Conservation (phyloP, 176 grass and related monocot species). For the Oryza glumipatula region DNA sequence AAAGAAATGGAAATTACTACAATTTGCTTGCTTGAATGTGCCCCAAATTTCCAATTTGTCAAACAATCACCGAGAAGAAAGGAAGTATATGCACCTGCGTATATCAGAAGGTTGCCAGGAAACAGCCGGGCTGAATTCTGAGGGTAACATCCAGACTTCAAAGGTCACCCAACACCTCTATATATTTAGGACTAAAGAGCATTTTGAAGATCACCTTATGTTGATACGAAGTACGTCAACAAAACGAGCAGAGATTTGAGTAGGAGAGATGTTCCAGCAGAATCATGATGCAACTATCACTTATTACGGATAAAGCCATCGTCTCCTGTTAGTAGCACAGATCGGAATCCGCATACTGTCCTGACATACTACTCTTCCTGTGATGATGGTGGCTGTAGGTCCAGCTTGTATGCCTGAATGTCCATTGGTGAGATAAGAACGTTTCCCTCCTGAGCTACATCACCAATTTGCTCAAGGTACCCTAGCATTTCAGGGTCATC, state of each 20-base stretch:
- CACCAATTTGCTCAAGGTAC: constrained; percentile 75
- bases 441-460: constrained; percentile 84
- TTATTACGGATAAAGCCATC: constrained; percentile 16
- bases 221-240: neutral
- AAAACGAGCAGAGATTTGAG: constrained; percentile 16
- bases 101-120: neutral
- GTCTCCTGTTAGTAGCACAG: constrained; percentile 21
- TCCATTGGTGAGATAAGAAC: constrained; percentile 96
- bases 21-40: constrained; percentile 5
- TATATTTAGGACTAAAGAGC: neutral
- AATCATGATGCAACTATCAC: constrained; percentile 10
- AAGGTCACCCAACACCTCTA: neutral
- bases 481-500: constrained; percentile 87
- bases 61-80: constrained; percentile 15
- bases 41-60: neutral
- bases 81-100: neutral
- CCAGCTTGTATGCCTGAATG: constrained; percentile 94
- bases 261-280: neutral
- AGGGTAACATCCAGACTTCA: neutral
- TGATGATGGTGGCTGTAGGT: constrained; percentile 58
- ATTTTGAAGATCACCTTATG: neutral
- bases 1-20: neutral
- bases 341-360: neutral
- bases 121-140: neutral
- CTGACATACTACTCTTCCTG: constrained; percentile 45